Base-by-base conservation (phyloP, 2,329 filamentous ascomycete genomes). In the Neophaeococcomyces aloes region DNA sequence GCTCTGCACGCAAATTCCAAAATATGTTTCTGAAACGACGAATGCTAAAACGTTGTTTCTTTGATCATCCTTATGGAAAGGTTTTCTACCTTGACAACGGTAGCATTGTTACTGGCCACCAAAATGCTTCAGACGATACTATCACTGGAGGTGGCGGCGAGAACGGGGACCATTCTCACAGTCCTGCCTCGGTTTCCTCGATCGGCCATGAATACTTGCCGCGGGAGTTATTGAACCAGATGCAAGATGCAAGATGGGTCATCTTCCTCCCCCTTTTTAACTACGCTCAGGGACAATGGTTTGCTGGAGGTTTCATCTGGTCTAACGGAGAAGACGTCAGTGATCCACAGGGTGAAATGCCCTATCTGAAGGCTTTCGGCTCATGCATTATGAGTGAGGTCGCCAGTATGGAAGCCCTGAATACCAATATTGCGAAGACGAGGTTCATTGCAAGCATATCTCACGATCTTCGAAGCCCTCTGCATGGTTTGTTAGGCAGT, bases 181-280 rank as follows among this genome's bases (percentile, higher is more conserved):
- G 13, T 33, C 8, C 19, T 10, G 15, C 6, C 18, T 14, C 29
- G 14, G 14, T 32, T 11, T 15, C 19, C 19, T 33, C 27, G 15
- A 44, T 23, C 29, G 15, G 35, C 21, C n/a, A 14, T 10, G 31
- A 30, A 33, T 40, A 41, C 11, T 11, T 48, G 14, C 43, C 43
- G 13, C 47, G 44, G 17, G 49, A 49, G 29, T 38, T 55, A 19
- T 19, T 44, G 11, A 48, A 43, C 36, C 44, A 48, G 17, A 33
- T 55, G 19, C 53, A 48, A 7, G 45, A 47, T 2, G 53, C 50
- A 18, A 44, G 48, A 32, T 49, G 46, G 34, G 47, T 55, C 31
- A 51, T 72, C 3, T 74, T 74, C 45, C 57, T 73, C 4, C 71
- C 71, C 0, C 51, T 74, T 0, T 74, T 69, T 66, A 71, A 74